Evolutionary conservation across 1,139 yeast species (phyloP), one percentile per base, ranked within the genome.

Genomic region (Candida pseudoviswanathii): DNA sequence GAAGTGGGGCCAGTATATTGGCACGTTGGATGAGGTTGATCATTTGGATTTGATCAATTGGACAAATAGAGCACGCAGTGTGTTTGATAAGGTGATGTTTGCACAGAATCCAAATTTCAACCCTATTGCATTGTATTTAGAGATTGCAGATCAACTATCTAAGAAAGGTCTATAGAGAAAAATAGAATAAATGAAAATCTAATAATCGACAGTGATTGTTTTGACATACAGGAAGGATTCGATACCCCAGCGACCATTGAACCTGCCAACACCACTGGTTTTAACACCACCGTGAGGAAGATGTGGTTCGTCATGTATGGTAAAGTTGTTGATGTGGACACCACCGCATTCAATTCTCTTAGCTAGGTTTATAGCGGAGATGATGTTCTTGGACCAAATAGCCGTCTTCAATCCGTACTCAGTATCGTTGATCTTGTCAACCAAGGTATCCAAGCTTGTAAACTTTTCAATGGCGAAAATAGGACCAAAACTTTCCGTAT

Each of bases 21-120:
- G 97, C 0, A 87, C 95, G 0, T 65, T 91, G 40, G 83, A 83
- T 41, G 78, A 84, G 54, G 91, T 89, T 3, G 97, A 91, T 64
- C 97, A 91, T 66, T 71, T 89, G 55, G 96, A 91, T 63, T 72
- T 90, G 50, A 88, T 90, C 41, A 90, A 90, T 52, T 89, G 95
- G 95, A 80, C 86, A 45, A 86, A 86, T 58, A 65, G 75, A n/a
- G 53, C 80, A 3, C 74, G 82, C 51, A 56, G 63, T 0, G 56
- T 59, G 2, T 55, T 72, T 16, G 75, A 73, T 51, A 71, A 74
- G 57, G 58, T 64, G 0, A 54, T 73, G 54, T 71, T 70, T 47
- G 62, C 66, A 11, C 62, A 62, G 41, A 62, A 63, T 4, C 78
- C 82, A 3, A 68, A 72, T 16, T 87, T 89, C 59, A 82, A 88